Percentiles rank a stretch among this genome's conserved stretches.
Evolutionary conservation across 768 basidiomycete species (phyloP).

Genomic region (Cystofilobasidium ferigula): DNA sequence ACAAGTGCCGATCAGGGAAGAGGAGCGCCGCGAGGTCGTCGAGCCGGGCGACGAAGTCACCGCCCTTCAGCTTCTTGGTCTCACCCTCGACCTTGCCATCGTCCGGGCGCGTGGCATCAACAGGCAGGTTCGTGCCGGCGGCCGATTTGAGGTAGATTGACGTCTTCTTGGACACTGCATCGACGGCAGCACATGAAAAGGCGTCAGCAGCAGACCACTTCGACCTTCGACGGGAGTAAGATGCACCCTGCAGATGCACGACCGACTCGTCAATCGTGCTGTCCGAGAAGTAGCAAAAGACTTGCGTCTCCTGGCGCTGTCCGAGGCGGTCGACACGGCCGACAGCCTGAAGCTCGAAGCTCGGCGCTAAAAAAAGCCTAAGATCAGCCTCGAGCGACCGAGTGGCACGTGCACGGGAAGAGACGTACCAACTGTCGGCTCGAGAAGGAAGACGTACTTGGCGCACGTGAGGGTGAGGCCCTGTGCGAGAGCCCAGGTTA

Average conservation of each 20-base stretch:
- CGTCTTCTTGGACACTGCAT: slow-evolving; percentile 8
- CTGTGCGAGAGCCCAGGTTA: neutral
- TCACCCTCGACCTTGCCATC: slow-evolving; percentile 15
- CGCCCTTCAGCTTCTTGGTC: neutral
- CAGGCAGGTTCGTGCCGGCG: neutral
- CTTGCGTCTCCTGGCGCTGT: slow-evolving; percentile 11
- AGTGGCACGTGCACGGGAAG: too few species aligned
- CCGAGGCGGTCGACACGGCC: slow-evolving; percentile 20
- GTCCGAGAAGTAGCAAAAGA: slow-evolving; percentile 12
- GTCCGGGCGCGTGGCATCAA: neutral
- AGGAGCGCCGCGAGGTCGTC: slow-evolving; percentile 12
- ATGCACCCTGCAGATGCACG: slow-evolving; percentile 9
- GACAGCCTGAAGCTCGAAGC: slow-evolving; percentile 22
- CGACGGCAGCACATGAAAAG: neutral
- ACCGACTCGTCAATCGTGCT: slow-evolving; percentile 14
- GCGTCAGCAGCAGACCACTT: neutral
- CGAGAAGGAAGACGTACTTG: slow-evolving; percentile 17
- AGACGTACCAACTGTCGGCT: slow-evolving; percentile 3
- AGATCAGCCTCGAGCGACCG: neutral
- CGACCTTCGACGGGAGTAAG: neutral
- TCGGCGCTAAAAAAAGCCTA: neutral
- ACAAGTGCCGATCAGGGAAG: slow-evolving; percentile 8
- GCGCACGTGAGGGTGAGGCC: slow-evolving; percentile 18
- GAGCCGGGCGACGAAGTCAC: slow-evolving; percentile 13
- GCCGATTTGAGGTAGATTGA: slow-evolving; percentile 18